phyloP scores from a whole-genome alignment of 2,329 filamentous ascomycete species.

The Colletotrichum falcatum region DNA sequence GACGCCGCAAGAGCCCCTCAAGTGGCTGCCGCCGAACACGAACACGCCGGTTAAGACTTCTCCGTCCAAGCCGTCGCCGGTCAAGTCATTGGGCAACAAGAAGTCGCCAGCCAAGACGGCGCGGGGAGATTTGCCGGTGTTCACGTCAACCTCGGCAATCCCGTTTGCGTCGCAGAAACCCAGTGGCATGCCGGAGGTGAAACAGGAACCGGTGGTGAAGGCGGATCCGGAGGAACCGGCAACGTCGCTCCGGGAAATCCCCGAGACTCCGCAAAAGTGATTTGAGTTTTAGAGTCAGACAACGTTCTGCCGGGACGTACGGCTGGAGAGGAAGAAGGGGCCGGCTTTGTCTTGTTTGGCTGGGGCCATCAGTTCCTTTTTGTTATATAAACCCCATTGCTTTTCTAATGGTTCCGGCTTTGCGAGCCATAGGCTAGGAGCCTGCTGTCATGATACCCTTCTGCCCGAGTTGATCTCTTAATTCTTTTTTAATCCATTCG shows the following conservation, averaged over 20 bases:
- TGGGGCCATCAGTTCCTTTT: constrained; percentile 1
- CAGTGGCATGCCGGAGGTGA: not conserved
- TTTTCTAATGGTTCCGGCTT: constrained; percentile 16
- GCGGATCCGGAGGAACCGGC: constrained; percentile 33
- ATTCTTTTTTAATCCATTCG: not conserved
- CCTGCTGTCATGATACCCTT: constrained; percentile 37
- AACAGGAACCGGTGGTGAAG: constrained; percentile 22
- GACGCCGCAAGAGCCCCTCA: constrained; percentile 55
- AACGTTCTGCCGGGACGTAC: not conserved
- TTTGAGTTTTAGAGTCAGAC: too few species aligned
- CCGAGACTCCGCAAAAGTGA: constrained; percentile 49
- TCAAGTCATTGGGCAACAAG: constrained; percentile 49
- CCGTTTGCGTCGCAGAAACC: constrained; percentile 56
- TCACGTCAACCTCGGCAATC: constrained; percentile 59
- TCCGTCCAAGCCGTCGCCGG: constrained; percentile 49
- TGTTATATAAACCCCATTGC: constrained; percentile 9
- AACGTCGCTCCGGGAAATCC: constrained; percentile 49
- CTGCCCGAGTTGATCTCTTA: constrained; percentile 26
- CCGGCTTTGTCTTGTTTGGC: constrained; percentile 9
- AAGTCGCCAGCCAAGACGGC: constrained; percentile 45
- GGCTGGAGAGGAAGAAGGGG: not conserved
- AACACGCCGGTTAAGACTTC: constrained; percentile 46
- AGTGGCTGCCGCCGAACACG: constrained; percentile 65
- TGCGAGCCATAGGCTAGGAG: constrained; percentile 19
- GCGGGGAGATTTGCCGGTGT: constrained; percentile 53